Conservation (phyloP, 2,329 filamentous ascomycete genomes). For the Aspergillus fructus region DNA sequence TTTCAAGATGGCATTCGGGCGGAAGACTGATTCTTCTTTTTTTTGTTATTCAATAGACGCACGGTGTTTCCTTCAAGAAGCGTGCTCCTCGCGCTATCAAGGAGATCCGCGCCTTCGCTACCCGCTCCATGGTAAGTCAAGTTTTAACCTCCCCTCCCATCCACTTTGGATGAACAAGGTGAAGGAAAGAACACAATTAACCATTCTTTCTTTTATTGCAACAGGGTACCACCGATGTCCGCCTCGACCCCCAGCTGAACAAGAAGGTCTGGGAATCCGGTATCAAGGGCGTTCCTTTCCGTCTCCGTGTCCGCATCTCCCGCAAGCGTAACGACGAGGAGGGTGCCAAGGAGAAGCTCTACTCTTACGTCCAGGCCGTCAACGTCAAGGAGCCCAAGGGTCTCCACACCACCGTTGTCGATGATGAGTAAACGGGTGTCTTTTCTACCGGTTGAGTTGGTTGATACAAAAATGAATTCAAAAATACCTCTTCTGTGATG, state of each 20-base stretch:
- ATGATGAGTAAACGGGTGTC: conserved; percentile 54
- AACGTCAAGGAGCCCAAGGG: conserved; percentile 99
- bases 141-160: conserved; percentile 12
- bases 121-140: conserved; percentile 86
- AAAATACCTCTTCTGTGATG: conserved; percentile 7
- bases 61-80: conserved; percentile 99
- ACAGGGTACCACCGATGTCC: conserved; percentile 94
- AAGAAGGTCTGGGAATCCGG: conserved; percentile 99
- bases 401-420: conserved; percentile 85
- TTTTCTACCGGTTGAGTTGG: conserved; percentile 6
- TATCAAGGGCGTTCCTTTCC: conserved; percentile 98
- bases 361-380: conserved; percentile 99
- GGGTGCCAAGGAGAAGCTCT: conserved; percentile 98
- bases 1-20: conserved; percentile 52
- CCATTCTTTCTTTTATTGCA: background rate
- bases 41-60: conserved; percentile 64
- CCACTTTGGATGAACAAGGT: background rate
- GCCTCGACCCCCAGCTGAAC: conserved; percentile 97
- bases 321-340: conserved; percentile 99
- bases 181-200: background rate
- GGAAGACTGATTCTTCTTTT: conserved; percentile 63
- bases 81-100: conserved; percentile 97
- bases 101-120: conserved; percentile 96
- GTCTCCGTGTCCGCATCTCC: conserved; percentile 96
- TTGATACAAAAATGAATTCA: conserved; percentile 12